A percentile compares a stretch with the other conserved stretches of the same genome.
These are phyloP conservation scores for Lunasporangiospora selenospora DNA, from an alignment of 192 early-diverging fungal species.

Conservation along the genomic window DNA sequence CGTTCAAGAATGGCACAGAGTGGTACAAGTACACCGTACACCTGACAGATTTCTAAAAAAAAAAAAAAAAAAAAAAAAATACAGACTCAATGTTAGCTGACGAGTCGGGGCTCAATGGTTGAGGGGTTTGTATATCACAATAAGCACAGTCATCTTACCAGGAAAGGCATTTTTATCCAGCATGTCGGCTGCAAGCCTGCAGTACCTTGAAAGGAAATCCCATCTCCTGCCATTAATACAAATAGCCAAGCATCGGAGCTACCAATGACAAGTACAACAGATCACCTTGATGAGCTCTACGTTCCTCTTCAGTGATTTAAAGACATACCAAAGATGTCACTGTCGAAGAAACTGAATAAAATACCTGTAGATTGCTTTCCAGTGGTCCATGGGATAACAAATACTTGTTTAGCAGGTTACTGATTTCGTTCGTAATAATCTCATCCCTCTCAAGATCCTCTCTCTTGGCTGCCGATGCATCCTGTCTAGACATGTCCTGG, in stretches of 20 bases:
- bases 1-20: constrained; percentile 14
- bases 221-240: constrained; percentile 32
- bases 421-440: constrained; percentile 8
- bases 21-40: constrained; percentile 30
- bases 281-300: no score
- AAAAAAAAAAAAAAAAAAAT: constrained; percentile 1
- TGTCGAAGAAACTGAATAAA: no score
- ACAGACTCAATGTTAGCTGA: no score
- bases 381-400: constrained; percentile 9
- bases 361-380: constrained; percentile 31
- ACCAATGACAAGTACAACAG: no score
- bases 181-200: constrained; percentile 13
- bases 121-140: no score
- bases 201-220: constrained; percentile 32
- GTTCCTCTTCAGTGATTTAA: no score
- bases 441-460: constrained; percentile 13
- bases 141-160: constrained; percentile 8
- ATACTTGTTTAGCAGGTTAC: constrained; percentile 11
- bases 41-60: constrained; percentile 26
- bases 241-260: constrained; percentile 28
- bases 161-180: constrained; percentile 13
- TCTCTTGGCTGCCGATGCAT: not conserved
- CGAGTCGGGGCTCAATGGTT: no score
- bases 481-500: no score
- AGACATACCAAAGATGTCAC: no score